Evolutionary conservation across 2,329 filamentous ascomycete genomes (phyloP), one percentile per base, ranked within the genome.

Genomic region (Septoria linicola): DNA sequence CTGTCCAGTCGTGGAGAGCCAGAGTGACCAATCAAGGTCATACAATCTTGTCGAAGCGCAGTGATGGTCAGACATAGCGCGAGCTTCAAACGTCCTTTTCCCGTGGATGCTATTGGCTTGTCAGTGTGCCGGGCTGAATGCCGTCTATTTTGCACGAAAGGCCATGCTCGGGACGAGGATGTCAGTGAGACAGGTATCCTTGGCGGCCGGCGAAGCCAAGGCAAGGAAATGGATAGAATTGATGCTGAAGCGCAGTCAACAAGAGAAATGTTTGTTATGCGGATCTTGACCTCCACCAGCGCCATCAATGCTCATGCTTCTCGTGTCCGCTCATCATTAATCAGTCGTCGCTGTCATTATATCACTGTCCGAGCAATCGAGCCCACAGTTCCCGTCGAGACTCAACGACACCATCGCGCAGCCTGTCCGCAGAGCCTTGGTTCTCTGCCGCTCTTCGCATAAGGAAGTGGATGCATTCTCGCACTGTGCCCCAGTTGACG

Each of bases 401-500:
- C 36, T 48, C 44, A 4, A 41, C n/a, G 4, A 48, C 11, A 16
- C 44, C 36, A 17, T 48, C 44, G 16, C 44, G 35, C 35, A 48
- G 8, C 11, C 61, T 43, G 11, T 60, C 61, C 2, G 59, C 54
- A n/a, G 57, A 61, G 30, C 61, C 59, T 34, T 55, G 55, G 21
- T 66, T 66, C 54, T 66, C 63, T 1, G 59, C 55, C 6, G 59
- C 54, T 36, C 63, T 57, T 23, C 63, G 48, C 13, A 62, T 48
- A 14, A 66, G 54, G 36, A 63, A 66, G 25, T 64, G 61, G 55
- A 66, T 60, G 53, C 63, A 66, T 39, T 66, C 63, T 32, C 59
- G 59, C 27, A 63, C 55, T 16, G 53, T 59, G 1, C 63, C 63
- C 63, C 63, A 66, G 30, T 59, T 63, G 50, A 63, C 49, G 36